phyloP scores from a whole-genome alignment of 75 land plant genomes.

The Pseudotsuga menziesii region DNA sequence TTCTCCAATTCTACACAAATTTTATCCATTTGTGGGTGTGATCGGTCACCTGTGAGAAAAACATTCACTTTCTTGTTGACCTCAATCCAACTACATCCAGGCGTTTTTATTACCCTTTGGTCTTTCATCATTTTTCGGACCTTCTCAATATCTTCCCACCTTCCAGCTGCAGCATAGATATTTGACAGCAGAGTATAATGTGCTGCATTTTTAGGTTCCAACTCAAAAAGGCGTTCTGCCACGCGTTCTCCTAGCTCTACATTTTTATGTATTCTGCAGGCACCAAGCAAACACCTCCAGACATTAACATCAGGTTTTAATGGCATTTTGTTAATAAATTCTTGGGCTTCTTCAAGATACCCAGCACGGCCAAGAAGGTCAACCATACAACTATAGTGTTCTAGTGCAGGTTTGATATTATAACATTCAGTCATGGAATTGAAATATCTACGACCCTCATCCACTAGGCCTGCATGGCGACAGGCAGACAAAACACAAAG shows the following conservation, averaged over 20 bases:
- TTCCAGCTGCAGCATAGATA: background rate
- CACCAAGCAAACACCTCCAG: background rate
- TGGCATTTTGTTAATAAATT: background rate
- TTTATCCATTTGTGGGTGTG: constrained; percentile 10
- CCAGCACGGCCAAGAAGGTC: background rate
- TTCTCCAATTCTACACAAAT: constrained; percentile 8
- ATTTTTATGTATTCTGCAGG: background rate
- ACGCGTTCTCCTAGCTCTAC: background rate
- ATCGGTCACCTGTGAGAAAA: background rate
- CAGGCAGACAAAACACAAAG: background rate
- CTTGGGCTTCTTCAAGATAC: background rate
- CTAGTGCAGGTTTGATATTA: background rate
- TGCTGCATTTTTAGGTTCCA: background rate
- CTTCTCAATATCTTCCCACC: background rate
- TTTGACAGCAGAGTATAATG: background rate
- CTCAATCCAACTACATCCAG: constrained; percentile 4
- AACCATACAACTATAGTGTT: background rate
- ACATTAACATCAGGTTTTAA: background rate
- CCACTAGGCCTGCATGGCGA: background rate
- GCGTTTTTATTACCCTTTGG: background rate
- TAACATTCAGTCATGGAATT: background rate
- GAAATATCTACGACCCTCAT: background rate
- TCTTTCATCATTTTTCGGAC: background rate
- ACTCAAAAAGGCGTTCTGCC: background rate
- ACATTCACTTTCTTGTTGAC: background rate